Percentiles rank a stretch among this genome's conserved stretches.
These are phyloP conservation scores for Yarrowia sp. DNA, from an alignment of 805 yeast genomes.

Conservation along the genomic window DNA sequence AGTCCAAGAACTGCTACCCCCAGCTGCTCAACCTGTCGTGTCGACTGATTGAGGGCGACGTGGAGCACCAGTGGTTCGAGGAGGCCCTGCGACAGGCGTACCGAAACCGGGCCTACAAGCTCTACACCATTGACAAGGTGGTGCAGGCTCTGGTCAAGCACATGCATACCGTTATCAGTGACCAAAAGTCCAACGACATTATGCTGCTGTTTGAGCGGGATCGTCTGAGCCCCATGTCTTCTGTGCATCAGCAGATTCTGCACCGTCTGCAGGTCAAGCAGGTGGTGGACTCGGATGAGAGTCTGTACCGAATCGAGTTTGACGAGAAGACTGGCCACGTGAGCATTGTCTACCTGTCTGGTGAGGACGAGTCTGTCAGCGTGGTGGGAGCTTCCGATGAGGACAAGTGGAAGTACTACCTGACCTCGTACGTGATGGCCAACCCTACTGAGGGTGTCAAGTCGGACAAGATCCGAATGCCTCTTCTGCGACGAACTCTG, in stretches of 20 bases:
- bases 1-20: conserved; percentile 57
- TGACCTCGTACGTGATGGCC: conserved; percentile 90
- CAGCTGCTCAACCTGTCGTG: conserved; percentile 81
- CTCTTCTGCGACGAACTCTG: conserved; percentile 66
- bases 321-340: conserved; percentile 61
- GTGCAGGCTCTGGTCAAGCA: conserved; percentile 84
- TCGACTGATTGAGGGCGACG: conserved; percentile 81
- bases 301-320: conserved; percentile 86
- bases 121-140: conserved; percentile 92
- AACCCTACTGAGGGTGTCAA: conserved; percentile 97
- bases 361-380: conserved; percentile 55
- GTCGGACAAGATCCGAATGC: conserved; percentile 74
- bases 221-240: conserved; percentile 65
- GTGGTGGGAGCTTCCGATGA: conserved; percentile 79
- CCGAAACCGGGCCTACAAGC: conserved; percentile 88
- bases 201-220: conserved; percentile 83
- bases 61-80: conserved; percentile 95
- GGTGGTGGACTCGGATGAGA: conserved; percentile 83
- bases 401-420: conserved; percentile 90
- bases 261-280: conserved; percentile 88
- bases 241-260: conserved; percentile 85
- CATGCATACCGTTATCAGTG: conserved; percentile 82
- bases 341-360: conserved; percentile 80
- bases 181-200: conserved; percentile 79
- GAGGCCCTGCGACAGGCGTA: conserved; percentile 95